Conservation (phyloP, 768 basidiomycete genomes). For the Panellus pusillus region DNA sequence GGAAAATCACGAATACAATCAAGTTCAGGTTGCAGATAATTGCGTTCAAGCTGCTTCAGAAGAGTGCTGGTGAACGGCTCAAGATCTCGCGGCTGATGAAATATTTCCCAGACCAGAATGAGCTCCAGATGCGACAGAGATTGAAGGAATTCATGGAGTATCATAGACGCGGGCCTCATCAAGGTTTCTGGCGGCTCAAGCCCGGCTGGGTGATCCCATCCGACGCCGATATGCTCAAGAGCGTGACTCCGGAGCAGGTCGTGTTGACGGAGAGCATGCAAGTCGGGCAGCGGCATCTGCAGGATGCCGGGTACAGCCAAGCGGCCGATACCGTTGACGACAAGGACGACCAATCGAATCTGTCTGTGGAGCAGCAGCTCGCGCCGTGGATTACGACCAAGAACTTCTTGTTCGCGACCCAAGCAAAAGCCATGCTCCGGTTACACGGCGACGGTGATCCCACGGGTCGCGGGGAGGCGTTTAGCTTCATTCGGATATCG, state of each 20-base stretch:
- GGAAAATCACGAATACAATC: conserved; percentile 95
- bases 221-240: conserved; percentile 87
- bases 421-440: conserved; percentile 94
- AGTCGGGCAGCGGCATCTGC: conserved; percentile 91
- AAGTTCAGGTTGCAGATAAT: conserved; percentile 92
- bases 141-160: conserved; percentile 99
- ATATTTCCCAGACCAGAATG: conserved; percentile 98
- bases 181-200: conserved; percentile 95
- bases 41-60: conserved; percentile 87
- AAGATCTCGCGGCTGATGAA: conserved; percentile 94
- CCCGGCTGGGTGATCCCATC: conserved; percentile 66
- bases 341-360: conserved; percentile 73
- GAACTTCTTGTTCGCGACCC: conserved; percentile 92
- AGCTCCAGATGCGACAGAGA: conserved; percentile 94
- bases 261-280: conserved; percentile 97
- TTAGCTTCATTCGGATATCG: conserved; percentile 93
- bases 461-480: conserved; percentile 91
- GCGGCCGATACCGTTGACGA: conserved; percentile 76
- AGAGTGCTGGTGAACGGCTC: conserved; percentile 82
- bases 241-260: conserved; percentile 90
- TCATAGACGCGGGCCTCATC: conserved; percentile 88
- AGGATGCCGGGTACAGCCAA: conserved; percentile 90
- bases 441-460: conserved; percentile 98
- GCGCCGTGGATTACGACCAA: conserved; percentile 99
- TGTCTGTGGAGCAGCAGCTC: conserved; percentile 92